Evolutionary conservation across 345 rosid genomes (phyloP), one percentile per base, ranked within the genome.

Genomic region (Luvunga scandens): DNA sequence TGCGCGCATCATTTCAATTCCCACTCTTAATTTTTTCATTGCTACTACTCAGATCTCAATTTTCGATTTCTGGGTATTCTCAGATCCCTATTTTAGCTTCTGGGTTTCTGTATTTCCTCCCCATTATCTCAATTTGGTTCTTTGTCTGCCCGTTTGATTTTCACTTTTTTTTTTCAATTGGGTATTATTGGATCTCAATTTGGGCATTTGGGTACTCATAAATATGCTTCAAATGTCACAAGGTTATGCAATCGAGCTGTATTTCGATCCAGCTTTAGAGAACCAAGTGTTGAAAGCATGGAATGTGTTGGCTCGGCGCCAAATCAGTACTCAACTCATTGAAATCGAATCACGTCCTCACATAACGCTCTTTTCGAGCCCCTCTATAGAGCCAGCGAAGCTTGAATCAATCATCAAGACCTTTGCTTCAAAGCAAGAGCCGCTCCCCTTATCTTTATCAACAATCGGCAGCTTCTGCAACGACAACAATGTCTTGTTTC

Each of bases 301-400:
- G 98, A 97, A 97, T 81, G 98, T 97, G 73, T 87, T 97, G 66
- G 99, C 99, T 65, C 98, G 98, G 71, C 99, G 98, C 55, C 98
- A 97, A 83, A 93, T 94, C 88, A 94, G 98, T 75, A 89, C 94
- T 59, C 95, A 94, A 45, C 86, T 97, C 79, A 94, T 97, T 79
- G 97, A 86, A 85, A 94, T 93, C 82, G 97, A 93, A 85, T 94
- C 99, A 27, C 94, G 99, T 16, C 99, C 99, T 2, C 97, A 91
- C 84, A 88, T 97, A 83, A 94, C 98, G 59, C 92, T 97, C 18
- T 88, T 92, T 81, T 90, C 98, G 0, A 80, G 84, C 77, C 76
- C 91, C 6, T 65, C 72, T 75, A 36, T 88, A 57, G 98, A 93
- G 34, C 89, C 94, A 6, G 21, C 88, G n/a, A 91, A 86, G 81